A percentile compares a stretch with the other conserved stretches of the same genome.
Evolutionary conservation across 805 yeast genomes (phyloP).

Genomic region (Saturnispora halmiae): DNA sequence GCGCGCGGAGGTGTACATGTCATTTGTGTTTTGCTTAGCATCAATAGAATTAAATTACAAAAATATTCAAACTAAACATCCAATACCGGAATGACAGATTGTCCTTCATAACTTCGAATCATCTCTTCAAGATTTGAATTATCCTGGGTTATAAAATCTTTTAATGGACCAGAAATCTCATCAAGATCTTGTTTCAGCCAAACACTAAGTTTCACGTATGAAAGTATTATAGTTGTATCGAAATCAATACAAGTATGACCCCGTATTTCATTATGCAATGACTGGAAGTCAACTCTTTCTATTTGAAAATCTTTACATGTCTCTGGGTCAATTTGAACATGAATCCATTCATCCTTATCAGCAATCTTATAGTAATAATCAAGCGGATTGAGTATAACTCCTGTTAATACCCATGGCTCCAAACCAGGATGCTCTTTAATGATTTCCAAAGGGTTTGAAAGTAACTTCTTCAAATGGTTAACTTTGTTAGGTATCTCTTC

Average conservation of each 20-base stretch:
- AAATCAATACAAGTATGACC: slow-evolving; percentile 20
- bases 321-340: slow-evolving; percentile 24
- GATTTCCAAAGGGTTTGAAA: not conserved
- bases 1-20: not conserved
- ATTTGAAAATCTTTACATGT: slow-evolving; percentile 21
- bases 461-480: slow-evolving; percentile 8
- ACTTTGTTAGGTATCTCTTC: slow-evolving; percentile 17
- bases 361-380: slow-evolving; percentile 25
- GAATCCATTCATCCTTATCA: slow-evolving; percentile 23
- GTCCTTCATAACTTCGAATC: not conserved
- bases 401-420: slow-evolving; percentile 33
- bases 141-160: slow-evolving; percentile 28
- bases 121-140: slow-evolving; percentile 17
- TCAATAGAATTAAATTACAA: not conserved
- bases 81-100: not conserved
- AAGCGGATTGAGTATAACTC: slow-evolving; percentile 28
- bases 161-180: slow-evolving; percentile 21
- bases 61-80: too few species aligned
- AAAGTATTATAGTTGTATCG: slow-evolving; percentile 27
- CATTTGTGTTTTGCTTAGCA: not conserved
- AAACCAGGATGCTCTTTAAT: slow-evolving; percentile 12
- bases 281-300: slow-evolving; percentile 19
- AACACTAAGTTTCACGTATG: slow-evolving; percentile 27
- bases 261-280: slow-evolving; percentile 19
- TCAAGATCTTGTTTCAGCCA: slow-evolving; percentile 12